Evolutionary conservation across 2,329 filamentous ascomycete species (phyloP).

Genomic region (Tolypocladium capitatum): DNA sequence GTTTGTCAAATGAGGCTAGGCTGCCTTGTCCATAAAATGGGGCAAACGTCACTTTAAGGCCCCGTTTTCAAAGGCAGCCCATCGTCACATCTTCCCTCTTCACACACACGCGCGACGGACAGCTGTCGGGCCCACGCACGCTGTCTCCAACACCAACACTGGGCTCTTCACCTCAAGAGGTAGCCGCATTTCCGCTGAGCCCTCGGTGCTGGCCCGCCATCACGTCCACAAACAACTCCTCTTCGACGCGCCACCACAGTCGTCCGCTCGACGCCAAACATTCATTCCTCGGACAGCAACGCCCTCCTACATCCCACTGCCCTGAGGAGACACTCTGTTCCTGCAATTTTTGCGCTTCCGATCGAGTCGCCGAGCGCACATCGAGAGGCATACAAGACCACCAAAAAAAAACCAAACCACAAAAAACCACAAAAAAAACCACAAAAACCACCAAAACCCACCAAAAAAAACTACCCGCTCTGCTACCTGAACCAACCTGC

Average conservation of each 20-base stretch:
- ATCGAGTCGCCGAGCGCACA: neutral
- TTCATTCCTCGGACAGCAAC: neutral
- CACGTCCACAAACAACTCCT: neutral
- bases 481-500: neutral
- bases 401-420: neutral
- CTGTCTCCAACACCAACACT: neutral
- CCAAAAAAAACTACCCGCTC: neutral
- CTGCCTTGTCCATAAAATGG: neutral
- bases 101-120: neutral
- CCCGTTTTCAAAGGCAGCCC: neutral
- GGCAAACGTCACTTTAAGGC: neutral
- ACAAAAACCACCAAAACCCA: neutral
- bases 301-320: neutral
- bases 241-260: neutral
- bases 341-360: neutral
- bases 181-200: neutral
- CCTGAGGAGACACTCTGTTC: neutral
- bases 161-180: neutral
- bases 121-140: neutral
- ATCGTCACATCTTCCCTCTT: neutral
- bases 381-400: neutral
- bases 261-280: neutral
- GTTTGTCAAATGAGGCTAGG: neutral
- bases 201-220: neutral
- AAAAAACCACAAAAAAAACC: neutral